Percentiles rank a stretch among this genome's conserved stretches.
phyloP scores from a whole-genome alignment of 208 protist species.

The Kentomonas sorsogonicus region DNA sequence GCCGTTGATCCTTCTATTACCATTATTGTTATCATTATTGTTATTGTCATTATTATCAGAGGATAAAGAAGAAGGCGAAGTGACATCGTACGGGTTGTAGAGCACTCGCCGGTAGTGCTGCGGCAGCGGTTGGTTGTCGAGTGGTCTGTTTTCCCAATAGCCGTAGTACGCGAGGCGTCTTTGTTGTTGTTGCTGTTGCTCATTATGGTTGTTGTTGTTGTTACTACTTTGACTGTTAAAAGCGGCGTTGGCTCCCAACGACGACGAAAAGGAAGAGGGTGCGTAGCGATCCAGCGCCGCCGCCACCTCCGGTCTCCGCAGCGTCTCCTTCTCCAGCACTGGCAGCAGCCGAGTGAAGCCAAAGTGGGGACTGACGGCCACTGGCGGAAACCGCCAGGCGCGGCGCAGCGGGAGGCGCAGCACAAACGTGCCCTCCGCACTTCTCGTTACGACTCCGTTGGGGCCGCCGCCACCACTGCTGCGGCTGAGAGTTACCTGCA shows the following conservation, averaged over 20 bases:
- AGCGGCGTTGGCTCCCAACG: too few species aligned
- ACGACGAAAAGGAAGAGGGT: too few species aligned
- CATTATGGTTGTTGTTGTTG: background rate
- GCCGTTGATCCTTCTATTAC: too few species aligned
- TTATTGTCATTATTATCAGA: too few species aligned
- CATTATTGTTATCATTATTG: too few species aligned
- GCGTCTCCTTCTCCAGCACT: constrained; percentile 24
- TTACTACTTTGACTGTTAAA: background rate
- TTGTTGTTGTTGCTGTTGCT: background rate
- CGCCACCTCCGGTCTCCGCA: constrained; percentile 25
- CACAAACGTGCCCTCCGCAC: constrained; percentile 28
- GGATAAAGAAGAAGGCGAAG: background rate
- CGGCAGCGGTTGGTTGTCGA: constrained; percentile 44
- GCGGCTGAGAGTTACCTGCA: constrained; percentile 18
- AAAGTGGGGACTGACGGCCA: constrained; percentile 45
- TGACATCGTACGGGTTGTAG: constrained; percentile 39
- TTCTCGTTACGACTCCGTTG: constrained; percentile 2
- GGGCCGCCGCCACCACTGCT: background rate
- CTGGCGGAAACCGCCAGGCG: constrained; percentile 29
- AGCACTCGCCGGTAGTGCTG: constrained; percentile 21
- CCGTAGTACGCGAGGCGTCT: constrained; percentile 34
- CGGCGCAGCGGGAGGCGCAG: constrained; percentile 56
- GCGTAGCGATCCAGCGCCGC: constrained; percentile 32
- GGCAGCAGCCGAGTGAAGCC: constrained; percentile 45
- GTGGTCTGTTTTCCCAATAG: constrained; percentile 58